phyloP scores from a whole-genome alignment of 306 rosid genomes.

The Sphenostylis stenocarpa region DNA sequence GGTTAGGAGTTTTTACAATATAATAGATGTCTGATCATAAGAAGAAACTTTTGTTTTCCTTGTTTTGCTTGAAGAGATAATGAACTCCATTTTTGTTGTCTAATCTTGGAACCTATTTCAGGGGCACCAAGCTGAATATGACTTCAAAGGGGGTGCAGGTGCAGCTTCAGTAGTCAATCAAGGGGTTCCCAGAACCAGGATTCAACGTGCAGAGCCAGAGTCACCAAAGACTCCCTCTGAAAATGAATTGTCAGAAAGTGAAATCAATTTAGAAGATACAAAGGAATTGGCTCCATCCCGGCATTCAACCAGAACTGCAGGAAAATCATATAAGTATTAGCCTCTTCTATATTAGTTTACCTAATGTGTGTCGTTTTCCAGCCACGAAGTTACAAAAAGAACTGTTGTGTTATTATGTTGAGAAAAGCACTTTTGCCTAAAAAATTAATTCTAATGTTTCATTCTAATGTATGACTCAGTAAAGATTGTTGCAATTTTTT shows the following conservation, averaged over 20 bases:
- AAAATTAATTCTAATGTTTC: background rate
- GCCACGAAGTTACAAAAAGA: background rate
- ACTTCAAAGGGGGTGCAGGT: constrained; percentile 64
- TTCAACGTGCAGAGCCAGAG: constrained; percentile 37
- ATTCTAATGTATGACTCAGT: background rate
- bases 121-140: constrained; percentile 61
- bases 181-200: constrained; percentile 42
- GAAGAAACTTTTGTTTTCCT: constrained; percentile 26
- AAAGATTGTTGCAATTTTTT: constrained; percentile 19
- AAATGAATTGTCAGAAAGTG: constrained; percentile 55
- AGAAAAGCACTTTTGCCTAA: background rate
- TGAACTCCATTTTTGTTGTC: constrained; percentile 10
- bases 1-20: constrained; percentile 43
- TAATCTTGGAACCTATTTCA: constrained; percentile 36
- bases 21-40: background rate
- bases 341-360: constrained; percentile 37
- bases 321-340: constrained; percentile 67
- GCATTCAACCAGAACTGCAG: constrained; percentile 65
- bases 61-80: constrained; percentile 18
- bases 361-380: constrained; percentile 22
- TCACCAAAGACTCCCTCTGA: constrained; percentile 49
- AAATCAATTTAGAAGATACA: constrained; percentile 44
- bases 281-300: constrained; percentile 56
- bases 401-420: background rate
- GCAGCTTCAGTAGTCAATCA: constrained; percentile 51